Percentiles rank a stretch among this genome's conserved stretches.
Evolutionary conservation across 1,284 basidiomycete species (phyloP).

Genomic region (Trametes polyzona): DNA sequence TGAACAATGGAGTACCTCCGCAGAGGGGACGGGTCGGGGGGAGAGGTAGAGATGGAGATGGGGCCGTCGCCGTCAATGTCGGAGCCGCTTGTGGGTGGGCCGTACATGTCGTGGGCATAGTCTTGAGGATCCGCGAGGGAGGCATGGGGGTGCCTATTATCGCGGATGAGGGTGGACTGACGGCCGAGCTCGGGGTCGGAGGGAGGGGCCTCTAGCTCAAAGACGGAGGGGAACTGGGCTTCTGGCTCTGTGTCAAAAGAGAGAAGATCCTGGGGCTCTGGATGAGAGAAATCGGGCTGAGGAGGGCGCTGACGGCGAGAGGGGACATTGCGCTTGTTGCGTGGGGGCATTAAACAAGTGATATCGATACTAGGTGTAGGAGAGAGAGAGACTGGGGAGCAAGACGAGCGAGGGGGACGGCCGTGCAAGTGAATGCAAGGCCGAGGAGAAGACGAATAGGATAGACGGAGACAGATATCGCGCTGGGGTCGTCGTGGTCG

Average conservation of each 20-base stretch:
- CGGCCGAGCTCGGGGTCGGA: conserved; percentile 24
- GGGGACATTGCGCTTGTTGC: conserved; percentile 33
- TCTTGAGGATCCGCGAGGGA: not conserved
- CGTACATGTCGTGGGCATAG: conserved; percentile 10
- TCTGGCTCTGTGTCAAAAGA: conserved; percentile 11
- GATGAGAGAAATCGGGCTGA: conserved; percentile 9
- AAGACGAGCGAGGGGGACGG: conserved; percentile 1
- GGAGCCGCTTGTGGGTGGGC: conserved; percentile 15
- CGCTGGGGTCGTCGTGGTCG: no score
- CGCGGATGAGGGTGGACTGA: conserved; percentile 17
- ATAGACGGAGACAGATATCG: no score
- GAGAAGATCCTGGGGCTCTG: conserved; percentile 15
- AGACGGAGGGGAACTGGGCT: conserved; percentile 13
- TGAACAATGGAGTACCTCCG: conserved; percentile 13
- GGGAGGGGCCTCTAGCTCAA: conserved; percentile 21
- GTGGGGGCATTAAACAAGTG: conserved; percentile 35
- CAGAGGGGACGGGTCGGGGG: conserved; percentile 16
- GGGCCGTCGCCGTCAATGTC: conserved; percentile 25
- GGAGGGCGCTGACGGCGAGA: conserved; percentile 23
- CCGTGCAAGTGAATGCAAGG: conserved; percentile 36
- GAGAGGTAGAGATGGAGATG: conserved; percentile 21
- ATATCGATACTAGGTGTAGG: conserved; percentile 22
- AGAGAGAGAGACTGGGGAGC: conserved; percentile 1
- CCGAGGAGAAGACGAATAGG: conserved; percentile 15
- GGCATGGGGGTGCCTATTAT: not conserved